Evolutionary conservation across 805 yeast species (phyloP), one percentile per base, ranked within the genome.

Genomic region (Candida xyloterini): DNA sequence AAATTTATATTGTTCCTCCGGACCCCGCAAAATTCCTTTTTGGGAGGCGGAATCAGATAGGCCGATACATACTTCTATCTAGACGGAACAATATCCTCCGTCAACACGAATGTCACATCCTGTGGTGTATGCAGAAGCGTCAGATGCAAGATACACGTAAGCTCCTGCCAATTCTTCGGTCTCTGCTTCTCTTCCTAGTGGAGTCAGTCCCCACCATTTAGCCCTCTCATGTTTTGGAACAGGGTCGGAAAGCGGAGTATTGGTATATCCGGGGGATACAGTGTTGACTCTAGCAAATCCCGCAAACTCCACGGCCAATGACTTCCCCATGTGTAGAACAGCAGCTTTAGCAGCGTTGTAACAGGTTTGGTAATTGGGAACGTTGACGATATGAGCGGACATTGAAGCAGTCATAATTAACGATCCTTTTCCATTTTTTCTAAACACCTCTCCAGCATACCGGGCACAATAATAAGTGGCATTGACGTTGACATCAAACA

Each of bases 401-500:
- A 74, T 74, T 18, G 78, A 73, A 2, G 78, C 79, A 18, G 79
- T 74, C 57, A 72, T 68, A 43, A 74, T 63, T 47, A 74, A 55
- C 10, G 76, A 69, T 28, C 79, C 79, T 31, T 58, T 63, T 16
- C 73, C 72, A 44, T 74, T 70, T 44, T 65, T 57, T 52, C 66
- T 67, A 65, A 74, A 74, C 25, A 73, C 57, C 46, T 61, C 63
- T 37, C 78, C 79, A 26, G 71, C 70, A 40, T 66, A 60, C 55
- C 73, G 73, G 38, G 78, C 72, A 55, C 79, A 74, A 52, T 74
- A 70, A 59, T 73, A 73, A 33, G 72, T 74, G 24, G 75, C 78
- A 46, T 69, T 67, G 33, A 74, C 51, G 50, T 74, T 77, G 33
- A 74, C 76, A 50, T 74, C 68, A 47, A 73, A 64, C 26, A 70